Conservation (phyloP, 176 grass and related monocot species). For the Pharus latifolius region DNA sequence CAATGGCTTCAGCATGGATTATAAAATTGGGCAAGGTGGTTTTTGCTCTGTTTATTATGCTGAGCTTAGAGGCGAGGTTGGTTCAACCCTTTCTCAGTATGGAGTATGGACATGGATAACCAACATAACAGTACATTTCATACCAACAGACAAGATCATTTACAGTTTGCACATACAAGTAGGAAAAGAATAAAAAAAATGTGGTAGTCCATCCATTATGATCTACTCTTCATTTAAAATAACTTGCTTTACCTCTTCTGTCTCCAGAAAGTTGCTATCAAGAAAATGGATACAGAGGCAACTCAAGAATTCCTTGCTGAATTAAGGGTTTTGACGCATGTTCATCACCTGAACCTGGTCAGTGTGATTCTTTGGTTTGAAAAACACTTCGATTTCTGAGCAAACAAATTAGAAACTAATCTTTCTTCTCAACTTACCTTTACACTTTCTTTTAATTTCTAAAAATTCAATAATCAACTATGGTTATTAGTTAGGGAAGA, state of each 20-base stretch:
- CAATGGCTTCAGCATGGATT: slow-evolving; percentile 74
- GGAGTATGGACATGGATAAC: background rate
- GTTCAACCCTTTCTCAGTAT: slow-evolving; percentile 11
- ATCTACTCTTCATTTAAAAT: slow-evolving; percentile 11
- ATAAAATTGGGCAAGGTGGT: slow-evolving; percentile 97
- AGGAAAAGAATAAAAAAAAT: background rate
- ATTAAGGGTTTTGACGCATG: slow-evolving; percentile 62
- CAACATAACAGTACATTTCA: background rate
- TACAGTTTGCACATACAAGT: too few species aligned
- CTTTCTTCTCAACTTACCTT: background rate
- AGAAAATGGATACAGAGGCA: slow-evolving; percentile 71
- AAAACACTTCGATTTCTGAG: background rate
- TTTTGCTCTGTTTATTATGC: slow-evolving; percentile 67
- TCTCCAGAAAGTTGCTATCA: slow-evolving; percentile 58
- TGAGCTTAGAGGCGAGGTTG: slow-evolving; percentile 91
- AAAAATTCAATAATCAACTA: background rate
- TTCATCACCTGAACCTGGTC: slow-evolving; percentile 78
- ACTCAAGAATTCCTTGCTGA: slow-evolving; percentile 73
- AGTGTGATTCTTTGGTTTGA: slow-evolving; percentile 10
- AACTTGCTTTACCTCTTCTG: background rate
- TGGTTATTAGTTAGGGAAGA: background rate
- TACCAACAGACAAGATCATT: too few species aligned
- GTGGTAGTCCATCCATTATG: background rate
- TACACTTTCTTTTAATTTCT: background rate
- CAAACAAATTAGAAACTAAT: background rate